phyloP scores from a whole-genome alignment of 108 stramenopile genomes.

The Cyclotella baltica region DNA sequence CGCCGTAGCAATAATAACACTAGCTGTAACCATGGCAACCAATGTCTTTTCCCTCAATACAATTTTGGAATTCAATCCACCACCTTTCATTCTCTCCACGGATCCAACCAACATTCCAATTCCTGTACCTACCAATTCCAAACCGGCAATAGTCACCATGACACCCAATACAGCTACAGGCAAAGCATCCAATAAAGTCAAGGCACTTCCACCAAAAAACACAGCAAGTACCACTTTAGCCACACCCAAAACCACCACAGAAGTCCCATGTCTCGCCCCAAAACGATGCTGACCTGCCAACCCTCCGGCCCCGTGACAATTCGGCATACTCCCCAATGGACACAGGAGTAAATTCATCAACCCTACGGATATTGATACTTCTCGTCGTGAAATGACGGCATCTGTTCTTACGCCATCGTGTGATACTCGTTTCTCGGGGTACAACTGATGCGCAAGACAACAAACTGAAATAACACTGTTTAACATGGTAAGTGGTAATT shows the following conservation, averaged over 20 bases:
- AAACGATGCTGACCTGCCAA: conserved; percentile 87
- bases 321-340: conserved; percentile 85
- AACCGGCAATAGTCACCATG: conserved; percentile 78
- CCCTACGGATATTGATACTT: conserved; percentile 76
- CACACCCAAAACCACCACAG: conserved; percentile 76
- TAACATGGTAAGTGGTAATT: conserved; percentile 83
- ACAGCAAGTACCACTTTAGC: conserved; percentile 70
- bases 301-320: conserved; percentile 91
- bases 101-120: conserved; percentile 46
- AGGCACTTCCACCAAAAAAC: conserved; percentile 63
- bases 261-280: conserved; percentile 82
- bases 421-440: conserved; percentile 62
- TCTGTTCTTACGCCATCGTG: conserved; percentile 31
- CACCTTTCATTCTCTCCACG: conserved; percentile 37
- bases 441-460: conserved; percentile 75
- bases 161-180: conserved; percentile 78
- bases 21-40: conserved; percentile 66
- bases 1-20: conserved; percentile 69
- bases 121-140: conserved; percentile 77
- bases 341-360: conserved; percentile 76
- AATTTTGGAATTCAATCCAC: conserved; percentile 4
- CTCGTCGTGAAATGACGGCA: conserved; percentile 63
- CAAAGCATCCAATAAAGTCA: conserved; percentile 74
- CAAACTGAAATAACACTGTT: conserved; percentile 83
- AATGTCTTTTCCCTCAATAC: conserved; percentile 51